Evolutionary conservation across 345 rosid genomes (phyloP).

Genomic region (Pistacia integerrima): DNA sequence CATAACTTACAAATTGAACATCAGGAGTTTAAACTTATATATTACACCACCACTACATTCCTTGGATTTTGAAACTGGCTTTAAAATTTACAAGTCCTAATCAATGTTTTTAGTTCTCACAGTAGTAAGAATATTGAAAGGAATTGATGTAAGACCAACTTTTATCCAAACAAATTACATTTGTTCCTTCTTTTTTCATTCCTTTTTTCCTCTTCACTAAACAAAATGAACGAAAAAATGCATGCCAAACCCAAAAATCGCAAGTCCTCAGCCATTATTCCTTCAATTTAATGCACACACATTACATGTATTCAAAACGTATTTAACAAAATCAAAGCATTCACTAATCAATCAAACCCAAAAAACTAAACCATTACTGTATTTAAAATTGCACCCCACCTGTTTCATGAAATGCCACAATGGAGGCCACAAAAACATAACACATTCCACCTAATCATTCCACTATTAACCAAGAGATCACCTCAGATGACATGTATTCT

Average conservation of each 20-base stretch:
- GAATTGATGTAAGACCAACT: background rate
- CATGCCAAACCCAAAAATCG: too few relatives aligned
- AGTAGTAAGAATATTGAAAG: background rate
- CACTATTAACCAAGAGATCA: too few relatives aligned
- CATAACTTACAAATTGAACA: background rate
- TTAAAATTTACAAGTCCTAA: background rate
- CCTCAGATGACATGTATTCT: too few relatives aligned
- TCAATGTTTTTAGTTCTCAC: background rate
- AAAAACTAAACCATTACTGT: background rate
- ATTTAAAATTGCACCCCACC: background rate
- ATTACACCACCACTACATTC: background rate
- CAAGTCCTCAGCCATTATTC: background rate
- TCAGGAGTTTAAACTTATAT: background rate
- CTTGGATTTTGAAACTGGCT: background rate
- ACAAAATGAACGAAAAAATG: too few relatives aligned
- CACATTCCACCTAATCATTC: background rate
- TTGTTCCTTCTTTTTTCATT: background rate
- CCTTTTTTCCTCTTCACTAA: background rate
- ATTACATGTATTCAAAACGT: too few relatives aligned
- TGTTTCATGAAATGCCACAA: slow-evolving; percentile 6
- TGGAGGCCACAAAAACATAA: too few relatives aligned
- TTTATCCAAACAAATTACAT: background rate
- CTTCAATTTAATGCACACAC: background rate
- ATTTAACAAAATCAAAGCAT: background rate
- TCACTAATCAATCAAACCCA: background rate